These are phyloP conservation scores for Rosa chinensis DNA, from an alignment of 306 rosid species.

Conservation along the genomic window DNA sequence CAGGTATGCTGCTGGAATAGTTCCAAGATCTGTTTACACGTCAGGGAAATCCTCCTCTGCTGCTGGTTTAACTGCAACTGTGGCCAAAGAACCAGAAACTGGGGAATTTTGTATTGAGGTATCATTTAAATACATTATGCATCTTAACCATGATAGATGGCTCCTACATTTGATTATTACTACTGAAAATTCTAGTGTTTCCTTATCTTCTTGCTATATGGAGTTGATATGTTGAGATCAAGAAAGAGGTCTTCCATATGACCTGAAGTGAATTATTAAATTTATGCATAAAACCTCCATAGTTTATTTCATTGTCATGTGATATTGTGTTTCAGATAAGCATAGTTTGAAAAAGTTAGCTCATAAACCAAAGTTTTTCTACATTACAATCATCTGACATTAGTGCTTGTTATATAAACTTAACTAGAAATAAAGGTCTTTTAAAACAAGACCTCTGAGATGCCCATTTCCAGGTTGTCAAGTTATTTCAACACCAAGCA, in stretches of 20 bases:
- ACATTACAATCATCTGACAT: neutral
- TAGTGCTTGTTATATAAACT: neutral
- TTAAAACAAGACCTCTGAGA: neutral
- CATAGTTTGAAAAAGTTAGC: neutral
- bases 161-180: neutral
- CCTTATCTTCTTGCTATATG: neutral
- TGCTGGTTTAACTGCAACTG: slow-evolving; percentile 98
- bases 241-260: neutral
- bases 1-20: slow-evolving; percentile 85
- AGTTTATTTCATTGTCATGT: neutral
- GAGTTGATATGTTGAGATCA: neutral
- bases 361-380: neutral
- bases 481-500: neutral
- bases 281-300: neutral
- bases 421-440: neutral
- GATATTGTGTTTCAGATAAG: neutral
- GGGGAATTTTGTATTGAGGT: slow-evolving; percentile 99
- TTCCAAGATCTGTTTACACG: slow-evolving; percentile 97
- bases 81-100: slow-evolving; percentile 98
- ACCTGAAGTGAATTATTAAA: neutral
- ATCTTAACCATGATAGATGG: neutral
- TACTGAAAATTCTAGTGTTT: neutral
- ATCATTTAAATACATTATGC: slow-evolving; percentile 19
- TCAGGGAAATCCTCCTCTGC: slow-evolving; percentile 99
- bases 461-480: neutral